Conservation (phyloP, 2,329 filamentous ascomycete genomes). For the Chalaropsis ovoidea region DNA sequence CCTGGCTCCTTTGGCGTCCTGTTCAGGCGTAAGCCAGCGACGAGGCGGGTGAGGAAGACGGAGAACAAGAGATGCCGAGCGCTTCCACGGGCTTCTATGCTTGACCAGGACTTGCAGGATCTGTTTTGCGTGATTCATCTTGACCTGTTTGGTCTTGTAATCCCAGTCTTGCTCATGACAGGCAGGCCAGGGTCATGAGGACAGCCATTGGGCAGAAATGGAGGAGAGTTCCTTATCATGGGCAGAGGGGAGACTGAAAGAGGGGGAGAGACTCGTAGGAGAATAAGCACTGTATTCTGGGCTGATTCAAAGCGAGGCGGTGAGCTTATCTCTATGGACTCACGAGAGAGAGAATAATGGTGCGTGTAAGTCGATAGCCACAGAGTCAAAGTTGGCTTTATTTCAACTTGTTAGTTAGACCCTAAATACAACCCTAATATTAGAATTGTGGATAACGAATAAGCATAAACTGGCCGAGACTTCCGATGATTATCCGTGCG, state of each 20-base stretch:
- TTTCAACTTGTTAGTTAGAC: not conserved
- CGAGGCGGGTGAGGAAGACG: not conserved
- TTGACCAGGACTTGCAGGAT: not conserved
- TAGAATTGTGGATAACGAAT: not conserved
- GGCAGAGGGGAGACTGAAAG: not conserved
- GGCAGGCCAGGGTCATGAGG: not conserved
- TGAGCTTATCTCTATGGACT: not conserved
- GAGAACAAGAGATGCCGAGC: not conserved
- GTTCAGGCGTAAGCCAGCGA: not conserved
- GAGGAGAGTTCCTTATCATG: not conserved
- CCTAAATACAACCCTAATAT: not conserved
- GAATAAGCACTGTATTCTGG: not conserved
- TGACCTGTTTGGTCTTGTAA: not conserved
- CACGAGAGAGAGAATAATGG: no score
- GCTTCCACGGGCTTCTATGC: not conserved
- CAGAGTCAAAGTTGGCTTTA: not conserved
- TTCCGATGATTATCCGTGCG: not conserved
- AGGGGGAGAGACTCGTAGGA: not conserved
- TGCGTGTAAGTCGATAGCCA: no score
- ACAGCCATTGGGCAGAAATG: constrained; percentile 6
- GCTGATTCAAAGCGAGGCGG: not conserved
- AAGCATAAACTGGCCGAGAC: not conserved
- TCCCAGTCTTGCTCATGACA: not conserved
- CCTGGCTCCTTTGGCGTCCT: not conserved
- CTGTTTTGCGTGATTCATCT: not conserved